Evolutionary conservation across 352 stramenopile species (phyloP), one percentile per base, ranked within the genome.

Genomic region (Phytophthora cactorum): DNA sequence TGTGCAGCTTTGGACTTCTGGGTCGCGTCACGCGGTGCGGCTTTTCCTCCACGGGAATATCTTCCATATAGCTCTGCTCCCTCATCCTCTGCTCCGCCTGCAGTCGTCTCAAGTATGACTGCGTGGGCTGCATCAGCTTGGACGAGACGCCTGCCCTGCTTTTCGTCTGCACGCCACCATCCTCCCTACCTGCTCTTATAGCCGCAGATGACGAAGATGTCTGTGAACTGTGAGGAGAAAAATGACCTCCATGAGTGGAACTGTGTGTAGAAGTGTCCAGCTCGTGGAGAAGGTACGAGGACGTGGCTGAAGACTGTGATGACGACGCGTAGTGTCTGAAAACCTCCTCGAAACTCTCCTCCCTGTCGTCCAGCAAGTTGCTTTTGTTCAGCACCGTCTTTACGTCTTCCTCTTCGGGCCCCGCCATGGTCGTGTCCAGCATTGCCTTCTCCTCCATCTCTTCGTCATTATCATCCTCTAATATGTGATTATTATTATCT

Each of bases 71-170:
- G n/a, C 27, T 82, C 52, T 80, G 64, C 38, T 88, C 68, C n/a
- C 85, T 77, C 45, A 81, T 75, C 3, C 64, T 71, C 56, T 93
- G 81, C 36, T 91, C 84, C 2, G 82, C 79, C 59, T 91, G 79
- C 22, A 94, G 53, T 44, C 83, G 63, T 34, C 74, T 73, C 0
- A 92, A 59, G 52, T 76, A 92, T 31, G 84, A 84, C 61, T 92
- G 74, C 4, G 86, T 94, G 0, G 84, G 86, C 56, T 91, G 84
- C 50, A 92, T 72, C 17, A 92, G 62, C 52, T 82, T 84, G 8
- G 82, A 90, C 28, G 75, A 62, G 15, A 75, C 56, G 12, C 45
- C 51, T 17, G 51, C 53, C 17, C 44, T 74, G 51, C 22, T 59
- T 31, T 68, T 46, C n/a, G 62, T 38, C 27, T 54, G 62, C 22